Evolutionary conservation across 2,329 filamentous ascomycete genomes (phyloP).

Genomic region (Davidsoniella neocaledoniae): DNA sequence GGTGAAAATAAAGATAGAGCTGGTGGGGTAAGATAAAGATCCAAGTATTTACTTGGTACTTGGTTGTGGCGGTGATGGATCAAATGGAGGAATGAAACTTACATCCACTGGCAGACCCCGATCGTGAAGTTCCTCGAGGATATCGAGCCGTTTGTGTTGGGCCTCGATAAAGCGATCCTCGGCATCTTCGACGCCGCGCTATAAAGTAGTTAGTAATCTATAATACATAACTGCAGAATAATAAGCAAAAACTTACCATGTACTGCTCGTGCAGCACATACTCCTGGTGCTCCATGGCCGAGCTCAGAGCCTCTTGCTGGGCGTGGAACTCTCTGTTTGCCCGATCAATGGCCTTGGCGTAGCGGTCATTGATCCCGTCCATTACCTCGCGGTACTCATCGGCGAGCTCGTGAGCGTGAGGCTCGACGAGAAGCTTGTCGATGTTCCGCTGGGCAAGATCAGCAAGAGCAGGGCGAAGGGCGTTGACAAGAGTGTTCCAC

Average conservation of each 20-base stretch:
- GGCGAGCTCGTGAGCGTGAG: constrained; percentile 34
- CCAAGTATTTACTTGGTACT: too few relatives aligned
- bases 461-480: constrained; percentile 46
- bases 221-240: neutral
- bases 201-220: constrained; percentile 1
- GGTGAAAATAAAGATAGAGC: neutral
- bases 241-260: constrained; percentile 13
- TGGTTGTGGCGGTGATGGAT: neutral
- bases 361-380: constrained; percentile 31
- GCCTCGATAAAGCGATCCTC: constrained; percentile 27
- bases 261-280: constrained; percentile 13
- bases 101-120: constrained; percentile 32
- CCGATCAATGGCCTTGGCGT: constrained; percentile 17
- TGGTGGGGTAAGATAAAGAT: too few relatives aligned
- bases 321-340: constrained; percentile 14
- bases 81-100: constrained; percentile 18
- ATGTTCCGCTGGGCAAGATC: constrained; percentile 46
- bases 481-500: constrained; percentile 44
- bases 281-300: constrained; percentile 11
- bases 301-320: constrained; percentile 6
- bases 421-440: constrained; percentile 37
- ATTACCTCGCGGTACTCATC: constrained; percentile 36
- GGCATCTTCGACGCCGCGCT: constrained; percentile 24
- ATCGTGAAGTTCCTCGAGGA: constrained; percentile 27
- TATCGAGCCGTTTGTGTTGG: constrained; percentile 29